These are phyloP conservation scores for Silene uniflora DNA, from an alignment of 148 eudicot genomes.

Conservation along the genomic window DNA sequence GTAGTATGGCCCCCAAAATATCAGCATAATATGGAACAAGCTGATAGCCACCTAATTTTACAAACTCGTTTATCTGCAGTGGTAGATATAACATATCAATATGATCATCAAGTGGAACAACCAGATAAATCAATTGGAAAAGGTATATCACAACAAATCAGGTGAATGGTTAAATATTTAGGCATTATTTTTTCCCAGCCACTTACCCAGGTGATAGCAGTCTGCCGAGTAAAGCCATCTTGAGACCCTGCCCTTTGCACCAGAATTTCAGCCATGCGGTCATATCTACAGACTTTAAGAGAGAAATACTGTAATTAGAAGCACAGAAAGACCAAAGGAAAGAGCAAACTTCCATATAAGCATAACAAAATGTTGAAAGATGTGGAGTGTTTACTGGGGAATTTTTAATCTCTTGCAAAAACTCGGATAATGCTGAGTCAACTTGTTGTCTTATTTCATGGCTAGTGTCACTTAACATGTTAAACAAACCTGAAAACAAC, in stretches of 20 bases:
- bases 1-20: slow-evolving; percentile 89
- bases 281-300: slow-evolving; percentile 96
- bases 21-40: slow-evolving; percentile 95
- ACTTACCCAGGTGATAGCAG: slow-evolving; percentile 97
- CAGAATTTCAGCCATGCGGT: slow-evolving; percentile 99
- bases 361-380: not conserved
- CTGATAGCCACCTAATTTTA: slow-evolving; percentile 92
- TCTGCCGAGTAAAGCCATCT: slow-evolving; percentile 93
- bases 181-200: not conserved
- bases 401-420: slow-evolving; percentile 94
- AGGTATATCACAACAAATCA: not conserved
- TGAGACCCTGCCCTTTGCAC: slow-evolving; percentile 85
- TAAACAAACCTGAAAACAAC: slow-evolving; percentile 73
- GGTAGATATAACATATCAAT: not conserved
- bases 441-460: slow-evolving; percentile 99
- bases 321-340: too few relatives aligned
- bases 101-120: slow-evolving; percentile 17
- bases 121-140: not conserved
- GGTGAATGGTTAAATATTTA: not conserved
- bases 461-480: slow-evolving; percentile 94
- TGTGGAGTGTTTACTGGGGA: slow-evolving; percentile 70
- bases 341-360: not conserved
- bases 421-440: slow-evolving; percentile 94
- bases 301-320: slow-evolving; percentile 35
- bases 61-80: slow-evolving; percentile 93